These are phyloP conservation scores for Hevea brasiliensis DNA, from an alignment of 345 rosid species.

Conservation along the genomic window DNA sequence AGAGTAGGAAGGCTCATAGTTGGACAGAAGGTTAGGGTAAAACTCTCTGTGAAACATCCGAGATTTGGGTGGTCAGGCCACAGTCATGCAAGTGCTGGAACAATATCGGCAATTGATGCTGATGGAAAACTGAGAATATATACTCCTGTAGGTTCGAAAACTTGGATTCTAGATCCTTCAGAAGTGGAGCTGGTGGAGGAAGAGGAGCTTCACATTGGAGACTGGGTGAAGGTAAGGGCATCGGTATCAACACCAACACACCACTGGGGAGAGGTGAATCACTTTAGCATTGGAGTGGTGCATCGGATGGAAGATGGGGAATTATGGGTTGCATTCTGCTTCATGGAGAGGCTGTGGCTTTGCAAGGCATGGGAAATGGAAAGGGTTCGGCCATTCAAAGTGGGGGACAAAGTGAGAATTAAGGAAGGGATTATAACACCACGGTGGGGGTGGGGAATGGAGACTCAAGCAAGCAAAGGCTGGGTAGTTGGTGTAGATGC, in stretches of 20 bases:
- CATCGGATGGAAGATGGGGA: slow-evolving; percentile 81
- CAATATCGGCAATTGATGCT: slow-evolving; percentile 80
- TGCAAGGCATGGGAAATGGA: slow-evolving; percentile 90
- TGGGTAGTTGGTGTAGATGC: slow-evolving; percentile 91
- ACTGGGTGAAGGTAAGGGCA: slow-evolving; percentile 78
- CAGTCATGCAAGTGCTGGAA: slow-evolving; percentile 72
- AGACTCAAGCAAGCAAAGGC: slow-evolving; percentile 90
- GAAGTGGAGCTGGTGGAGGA: slow-evolving; percentile 85
- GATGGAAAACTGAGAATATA: slow-evolving; percentile 93
- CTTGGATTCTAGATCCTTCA: slow-evolving; percentile 96
- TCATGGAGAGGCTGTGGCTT: slow-evolving; percentile 88
- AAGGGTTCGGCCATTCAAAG: slow-evolving; percentile 61
- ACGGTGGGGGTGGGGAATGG: slow-evolving; percentile 99
- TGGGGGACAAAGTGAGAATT: slow-evolving; percentile 76
- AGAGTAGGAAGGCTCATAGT: slow-evolving; percentile 54
- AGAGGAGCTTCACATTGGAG: slow-evolving; percentile 77
- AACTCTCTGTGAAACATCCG: slow-evolving; percentile 78
- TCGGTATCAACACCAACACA: slow-evolving; percentile 68
- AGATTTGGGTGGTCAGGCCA: slow-evolving; percentile 97
- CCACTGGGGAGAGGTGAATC: slow-evolving; percentile 97
- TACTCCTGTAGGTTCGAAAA: slow-evolving; percentile 61
- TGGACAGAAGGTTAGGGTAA: slow-evolving; percentile 81
- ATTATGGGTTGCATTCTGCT: slow-evolving; percentile 82
- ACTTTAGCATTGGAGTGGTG: slow-evolving; percentile 84
- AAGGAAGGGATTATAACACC: slow-evolving; percentile 74